phyloP scores from a whole-genome alignment of 2,329 filamentous ascomycete genomes.

The Pezicula radicicola region DNA sequence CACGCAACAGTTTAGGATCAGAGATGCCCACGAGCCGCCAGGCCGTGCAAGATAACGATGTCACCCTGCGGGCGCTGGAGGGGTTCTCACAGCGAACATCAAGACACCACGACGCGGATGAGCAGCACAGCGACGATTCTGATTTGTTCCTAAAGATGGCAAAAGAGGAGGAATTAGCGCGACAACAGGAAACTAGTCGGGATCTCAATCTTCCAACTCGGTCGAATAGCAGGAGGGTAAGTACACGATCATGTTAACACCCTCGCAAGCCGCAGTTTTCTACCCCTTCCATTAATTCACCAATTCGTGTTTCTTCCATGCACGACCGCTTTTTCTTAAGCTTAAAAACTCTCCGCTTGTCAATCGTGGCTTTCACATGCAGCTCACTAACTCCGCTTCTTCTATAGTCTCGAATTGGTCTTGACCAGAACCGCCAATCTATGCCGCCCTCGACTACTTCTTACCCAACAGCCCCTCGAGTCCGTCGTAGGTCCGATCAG shows the following conservation, averaged over 20 bases:
- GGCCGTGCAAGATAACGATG: slow-evolving; percentile 18
- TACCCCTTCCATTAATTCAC: neutral
- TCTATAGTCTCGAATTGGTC: slow-evolving; percentile 21
- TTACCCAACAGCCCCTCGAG: slow-evolving; percentile 14
- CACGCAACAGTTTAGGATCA: slow-evolving; percentile 15
- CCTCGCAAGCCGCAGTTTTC: neutral
- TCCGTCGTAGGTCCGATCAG: slow-evolving; percentile 24
- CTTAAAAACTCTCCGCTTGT: slow-evolving; percentile 5
- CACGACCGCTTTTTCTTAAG: slow-evolving; percentile 3
- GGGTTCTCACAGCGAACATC: slow-evolving; percentile 13
- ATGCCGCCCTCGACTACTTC: slow-evolving; percentile 18
- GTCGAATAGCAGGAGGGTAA: slow-evolving; percentile 22
- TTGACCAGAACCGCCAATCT: slow-evolving; percentile 18
- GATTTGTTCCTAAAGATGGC: slow-evolving; percentile 29
- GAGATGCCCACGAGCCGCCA: slow-evolving; percentile 21
- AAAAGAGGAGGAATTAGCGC: slow-evolving; percentile 24
- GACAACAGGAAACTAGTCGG: slow-evolving; percentile 10
- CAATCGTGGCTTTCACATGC: slow-evolving; percentile 10
- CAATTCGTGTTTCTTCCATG: slow-evolving; percentile 4
- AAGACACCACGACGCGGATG: slow-evolving; percentile 17
- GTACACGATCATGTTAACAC: slow-evolving; percentile 1
- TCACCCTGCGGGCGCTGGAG: slow-evolving; percentile 23
- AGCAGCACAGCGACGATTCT: slow-evolving; percentile 27
- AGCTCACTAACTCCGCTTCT: slow-evolving; percentile 14
- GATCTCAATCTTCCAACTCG: slow-evolving; percentile 10